phyloP scores from a whole-genome alignment of 169 alveolate species.

The Plasmodium gonderi region DNA sequence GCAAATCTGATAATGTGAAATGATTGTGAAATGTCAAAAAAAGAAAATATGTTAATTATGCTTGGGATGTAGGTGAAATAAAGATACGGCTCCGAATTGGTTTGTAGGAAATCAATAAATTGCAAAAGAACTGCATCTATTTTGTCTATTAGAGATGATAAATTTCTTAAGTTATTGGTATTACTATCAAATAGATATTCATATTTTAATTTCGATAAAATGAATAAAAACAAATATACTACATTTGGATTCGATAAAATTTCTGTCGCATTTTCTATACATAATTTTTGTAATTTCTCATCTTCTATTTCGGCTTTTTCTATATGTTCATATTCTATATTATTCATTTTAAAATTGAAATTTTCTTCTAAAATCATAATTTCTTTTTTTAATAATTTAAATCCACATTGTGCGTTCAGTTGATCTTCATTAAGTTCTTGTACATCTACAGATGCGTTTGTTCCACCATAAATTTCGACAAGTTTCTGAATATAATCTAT shows the following conservation, averaged over 20 bases:
- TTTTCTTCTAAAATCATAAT: conserved; percentile 31
- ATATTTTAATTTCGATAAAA: conserved; percentile 38
- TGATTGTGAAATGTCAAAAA: conserved; percentile 43
- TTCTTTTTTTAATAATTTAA: conserved; percentile 31
- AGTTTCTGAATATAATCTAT: conserved; percentile 58
- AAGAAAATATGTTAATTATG: conserved; percentile 11
- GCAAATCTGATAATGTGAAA: conserved; percentile 36
- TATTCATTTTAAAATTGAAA: conserved; percentile 25
- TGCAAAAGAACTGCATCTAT: conserved; percentile 40
- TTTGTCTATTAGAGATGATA: conserved; percentile 27
- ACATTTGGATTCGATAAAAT: conserved; percentile 32
- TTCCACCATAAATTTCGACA: conserved; percentile 53
- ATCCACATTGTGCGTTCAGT: conserved; percentile 55
- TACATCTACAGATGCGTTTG: conserved; percentile 41
- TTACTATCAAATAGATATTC: conserved; percentile 69
- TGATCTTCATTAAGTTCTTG: conserved; percentile 67
- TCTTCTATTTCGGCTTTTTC: conserved; percentile 43
- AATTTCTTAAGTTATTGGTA: conserved; percentile 36
- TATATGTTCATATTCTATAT: conserved; percentile 31
- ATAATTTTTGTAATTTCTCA: conserved; percentile 4
- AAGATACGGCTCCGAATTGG: conserved; percentile 9
- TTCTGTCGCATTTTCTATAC: conserved; percentile 12
- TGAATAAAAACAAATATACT: conserved; percentile 19
- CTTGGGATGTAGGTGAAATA: conserved; percentile 23
- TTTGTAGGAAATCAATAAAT: conserved; percentile 29